Conservation (phyloP, 805 yeast species). For the Candida koratica region DNA sequence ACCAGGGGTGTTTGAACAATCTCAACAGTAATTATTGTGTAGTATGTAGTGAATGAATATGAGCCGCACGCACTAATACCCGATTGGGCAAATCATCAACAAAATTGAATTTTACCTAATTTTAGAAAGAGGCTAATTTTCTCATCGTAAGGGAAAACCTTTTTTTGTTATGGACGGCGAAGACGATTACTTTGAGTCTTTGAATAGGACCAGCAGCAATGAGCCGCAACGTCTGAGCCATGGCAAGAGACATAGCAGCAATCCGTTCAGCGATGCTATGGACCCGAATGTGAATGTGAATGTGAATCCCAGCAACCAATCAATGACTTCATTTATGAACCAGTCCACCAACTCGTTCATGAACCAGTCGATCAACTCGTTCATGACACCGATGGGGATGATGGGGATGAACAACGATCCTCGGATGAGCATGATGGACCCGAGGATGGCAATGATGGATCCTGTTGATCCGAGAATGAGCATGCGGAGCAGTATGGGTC, state of each 20-base stretch:
- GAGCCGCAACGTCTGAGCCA: conserved; percentile 1
- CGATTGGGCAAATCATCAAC: conserved; percentile 10
- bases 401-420: conserved; percentile 4
- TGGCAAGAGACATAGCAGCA: conserved; percentile 4
- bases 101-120: conserved; percentile 10
- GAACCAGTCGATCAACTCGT: conserved; percentile 1
- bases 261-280: conserved; percentile 2
- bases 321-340: neutral
- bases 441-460: conserved; percentile 5
- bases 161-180: conserved; percentile 12
- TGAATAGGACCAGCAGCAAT: neutral
- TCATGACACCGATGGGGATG: conserved; percentile 4
- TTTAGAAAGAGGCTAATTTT: no score
- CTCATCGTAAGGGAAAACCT: no score
- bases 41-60: conserved; percentile 2
- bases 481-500: conserved; percentile 4
- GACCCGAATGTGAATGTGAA: neutral
- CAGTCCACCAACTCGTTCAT: neutral
- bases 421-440: conserved; percentile 3
- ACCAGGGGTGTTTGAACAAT: conserved; percentile 49
- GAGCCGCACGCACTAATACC: no score
- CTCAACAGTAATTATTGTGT: conserved; percentile 32
- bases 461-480: conserved; percentile 3
- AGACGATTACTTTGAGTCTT: conserved; percentile 14
- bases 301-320: neutral